Evolutionary conservation across 2,329 filamentous ascomycete genomes (phyloP).

Genomic region (Colletotrichum sp.): DNA sequence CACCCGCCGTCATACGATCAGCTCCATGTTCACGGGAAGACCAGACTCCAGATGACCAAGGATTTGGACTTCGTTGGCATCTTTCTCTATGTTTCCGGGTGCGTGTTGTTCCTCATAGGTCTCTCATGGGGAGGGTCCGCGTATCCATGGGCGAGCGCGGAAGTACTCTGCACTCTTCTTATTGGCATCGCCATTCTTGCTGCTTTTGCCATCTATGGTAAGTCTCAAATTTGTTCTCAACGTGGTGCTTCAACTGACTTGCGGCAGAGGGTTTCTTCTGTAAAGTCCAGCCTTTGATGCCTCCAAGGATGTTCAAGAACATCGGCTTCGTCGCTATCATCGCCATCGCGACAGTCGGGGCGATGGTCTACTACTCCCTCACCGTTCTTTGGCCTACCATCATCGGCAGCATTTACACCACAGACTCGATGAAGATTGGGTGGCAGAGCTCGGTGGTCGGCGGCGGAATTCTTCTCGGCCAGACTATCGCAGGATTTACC

Average conservation of each 20-base stretch:
- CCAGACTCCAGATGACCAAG: constrained; percentile 40
- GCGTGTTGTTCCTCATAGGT: constrained; percentile 27
- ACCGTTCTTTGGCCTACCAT: constrained; percentile 49
- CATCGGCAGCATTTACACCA: constrained; percentile 45
- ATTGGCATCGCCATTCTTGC: not conserved
- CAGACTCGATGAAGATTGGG: constrained; percentile 40
- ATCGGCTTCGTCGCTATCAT: constrained; percentile 43
- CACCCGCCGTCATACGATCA: constrained; percentile 50
- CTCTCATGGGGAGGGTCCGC: not conserved
- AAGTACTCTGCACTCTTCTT: constrained; percentile 31
- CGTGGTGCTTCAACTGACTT: not conserved
- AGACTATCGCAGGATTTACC: constrained; percentile 38
- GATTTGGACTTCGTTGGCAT: constrained; percentile 52
- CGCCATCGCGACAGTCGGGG: constrained; percentile 41
- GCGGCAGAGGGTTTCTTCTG: constrained; percentile 20
- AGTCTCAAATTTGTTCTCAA: not conserved
- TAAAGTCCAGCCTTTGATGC: constrained; percentile 43
- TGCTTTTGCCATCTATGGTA: not conserved
- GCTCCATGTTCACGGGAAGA: constrained; percentile 42
- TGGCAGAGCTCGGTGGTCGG: constrained; percentile 47
- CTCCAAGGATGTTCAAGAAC: constrained; percentile 46
- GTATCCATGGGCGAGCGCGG: constrained; percentile 20
- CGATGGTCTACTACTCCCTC: constrained; percentile 50
- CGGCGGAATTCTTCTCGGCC: constrained; percentile 45
- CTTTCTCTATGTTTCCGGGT: constrained; percentile 44